A percentile compares a stretch with the other conserved stretches of the same genome.
These are phyloP conservation scores for Rhizomucor miehei DNA, from an alignment of 371 early-diverging fungal species.

Conservation along the genomic window DNA sequence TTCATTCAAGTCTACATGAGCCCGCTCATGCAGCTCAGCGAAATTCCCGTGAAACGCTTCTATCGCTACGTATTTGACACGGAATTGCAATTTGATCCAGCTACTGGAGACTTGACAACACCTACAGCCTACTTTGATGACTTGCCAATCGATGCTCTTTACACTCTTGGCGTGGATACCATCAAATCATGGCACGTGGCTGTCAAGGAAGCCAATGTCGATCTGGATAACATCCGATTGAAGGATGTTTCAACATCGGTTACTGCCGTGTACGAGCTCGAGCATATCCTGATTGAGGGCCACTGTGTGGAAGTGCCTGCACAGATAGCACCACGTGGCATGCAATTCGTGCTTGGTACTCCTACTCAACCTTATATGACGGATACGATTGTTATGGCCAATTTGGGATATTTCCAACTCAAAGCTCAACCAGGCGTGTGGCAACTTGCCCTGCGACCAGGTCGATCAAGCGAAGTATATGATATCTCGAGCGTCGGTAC, in stretches of 20 bases:
- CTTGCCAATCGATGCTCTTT: slow-evolving; percentile 75
- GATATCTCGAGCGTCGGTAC: slow-evolving; percentile 65
- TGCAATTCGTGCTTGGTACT: slow-evolving; percentile 84
- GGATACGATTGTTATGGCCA: slow-evolving; percentile 96
- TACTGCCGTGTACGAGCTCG: slow-evolving; percentile 77
- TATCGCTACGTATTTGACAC: slow-evolving; percentile 82
- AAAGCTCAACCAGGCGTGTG: slow-evolving; percentile 91
- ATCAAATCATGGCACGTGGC: slow-evolving; percentile 88
- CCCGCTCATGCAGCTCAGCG: slow-evolving; percentile 45
- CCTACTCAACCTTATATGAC: slow-evolving; percentile 48
- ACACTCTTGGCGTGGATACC: slow-evolving; percentile 85
- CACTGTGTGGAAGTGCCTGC: slow-evolving; percentile 72
- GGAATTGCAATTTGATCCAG: slow-evolving; percentile 59
- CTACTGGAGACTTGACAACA: slow-evolving; percentile 24
- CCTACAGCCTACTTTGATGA: slow-evolving; percentile 67
- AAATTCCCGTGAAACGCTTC: slow-evolving; percentile 80
- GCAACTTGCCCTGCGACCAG: slow-evolving; percentile 75
- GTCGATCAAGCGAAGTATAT: slow-evolving; percentile 79
- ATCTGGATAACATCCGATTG: slow-evolving; percentile 88
- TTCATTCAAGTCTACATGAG: slow-evolving; percentile 62
- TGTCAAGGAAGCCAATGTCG: slow-evolving; percentile 76
- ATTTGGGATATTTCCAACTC: slow-evolving; percentile 93
- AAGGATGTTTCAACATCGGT: slow-evolving; percentile 41
- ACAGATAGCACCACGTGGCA: slow-evolving; percentile 79
- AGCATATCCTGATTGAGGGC: slow-evolving; percentile 84